Evolutionary conservation across 495 filamentous ascomycete genomes (phyloP).

Genomic region (Beverwykella pulmonaria): DNA sequence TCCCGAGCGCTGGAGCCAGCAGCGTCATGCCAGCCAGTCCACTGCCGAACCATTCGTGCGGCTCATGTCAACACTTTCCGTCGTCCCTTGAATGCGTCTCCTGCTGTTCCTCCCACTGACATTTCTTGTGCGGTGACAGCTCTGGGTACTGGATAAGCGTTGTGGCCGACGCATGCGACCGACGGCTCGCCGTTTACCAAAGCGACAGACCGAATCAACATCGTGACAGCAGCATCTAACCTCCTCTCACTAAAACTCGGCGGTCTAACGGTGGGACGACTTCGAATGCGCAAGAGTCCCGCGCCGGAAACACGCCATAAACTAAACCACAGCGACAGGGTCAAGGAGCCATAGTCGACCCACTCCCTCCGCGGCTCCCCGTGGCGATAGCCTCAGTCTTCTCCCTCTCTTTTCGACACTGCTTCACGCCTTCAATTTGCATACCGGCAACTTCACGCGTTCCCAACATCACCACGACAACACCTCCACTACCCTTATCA

Average conservation of each 20-base stretch:
- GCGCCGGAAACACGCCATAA: not conserved
- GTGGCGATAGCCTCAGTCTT: constrained; percentile 10
- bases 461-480: constrained; percentile 1
- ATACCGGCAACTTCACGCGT: not conserved
- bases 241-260: not conserved
- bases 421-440: not conserved
- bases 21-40: not conserved
- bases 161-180: not conserved
- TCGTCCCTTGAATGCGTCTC: not conserved
- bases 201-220: too few relatives aligned
- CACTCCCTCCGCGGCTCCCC: constrained; percentile 10
- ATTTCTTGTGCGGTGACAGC: not conserved
- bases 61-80: constrained; percentile 13
- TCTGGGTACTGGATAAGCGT: not conserved
- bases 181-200: too few relatives aligned
- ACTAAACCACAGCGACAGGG: not conserved
- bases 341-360: not conserved
- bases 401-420: not conserved
- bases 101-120: not conserved
- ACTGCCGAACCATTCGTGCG: not conserved
- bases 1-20: constrained; percentile 1
- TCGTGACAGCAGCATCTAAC: too few relatives aligned
- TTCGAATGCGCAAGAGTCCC: not conserved
- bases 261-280: not conserved
- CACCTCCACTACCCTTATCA: constrained; percentile 25